Conservation (phyloP, 2,329 filamentous ascomycete species). For the Trichoderma brevicompactum region DNA sequence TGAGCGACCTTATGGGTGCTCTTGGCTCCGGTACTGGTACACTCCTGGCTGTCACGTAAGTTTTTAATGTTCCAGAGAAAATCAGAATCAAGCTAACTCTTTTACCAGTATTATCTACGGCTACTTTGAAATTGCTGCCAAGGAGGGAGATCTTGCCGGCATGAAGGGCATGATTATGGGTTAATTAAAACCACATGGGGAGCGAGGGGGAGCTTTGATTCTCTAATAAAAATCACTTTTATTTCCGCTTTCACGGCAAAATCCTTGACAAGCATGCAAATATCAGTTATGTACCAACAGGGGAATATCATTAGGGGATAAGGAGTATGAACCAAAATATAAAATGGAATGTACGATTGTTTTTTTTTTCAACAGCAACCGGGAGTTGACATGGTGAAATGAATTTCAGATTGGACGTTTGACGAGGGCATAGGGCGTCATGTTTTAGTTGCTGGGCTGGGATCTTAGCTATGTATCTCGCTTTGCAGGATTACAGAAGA, state of each 20-base stretch:
- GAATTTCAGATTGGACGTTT: conserved; percentile 16
- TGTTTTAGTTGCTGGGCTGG: neutral
- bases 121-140: conserved; percentile 99
- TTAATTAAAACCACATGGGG: conserved; percentile 45
- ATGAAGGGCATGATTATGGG: conserved; percentile 77
- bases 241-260: conserved; percentile 12
- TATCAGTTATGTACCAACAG: conserved; percentile 32
- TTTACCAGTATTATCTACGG: conserved; percentile 88
- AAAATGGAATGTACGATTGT: conserved; percentile 25
- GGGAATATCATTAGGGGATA: conserved; percentile 13
- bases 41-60: conserved; percentile 96
- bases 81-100: conserved; percentile 38
- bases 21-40: conserved; percentile 97
- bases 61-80: conserved; percentile 43
- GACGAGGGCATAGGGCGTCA: neutral
- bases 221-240: conserved; percentile 23
- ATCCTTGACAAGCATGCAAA: conserved; percentile 3
- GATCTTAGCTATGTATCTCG: neutral
- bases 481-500: neutral
- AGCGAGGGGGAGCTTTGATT: conserved; percentile 2
- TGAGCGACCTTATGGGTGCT: conserved; percentile 93
- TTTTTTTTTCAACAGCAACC: conserved; percentile 7
- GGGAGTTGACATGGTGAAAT: conserved; percentile 17
- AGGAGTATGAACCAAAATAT: conserved; percentile 28
- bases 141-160: conserved; percentile 92